Evolutionary conservation across 1,284 basidiomycete species (phyloP), one percentile per base, ranked within the genome.

Genomic region (Takashimella koratensis): DNA sequence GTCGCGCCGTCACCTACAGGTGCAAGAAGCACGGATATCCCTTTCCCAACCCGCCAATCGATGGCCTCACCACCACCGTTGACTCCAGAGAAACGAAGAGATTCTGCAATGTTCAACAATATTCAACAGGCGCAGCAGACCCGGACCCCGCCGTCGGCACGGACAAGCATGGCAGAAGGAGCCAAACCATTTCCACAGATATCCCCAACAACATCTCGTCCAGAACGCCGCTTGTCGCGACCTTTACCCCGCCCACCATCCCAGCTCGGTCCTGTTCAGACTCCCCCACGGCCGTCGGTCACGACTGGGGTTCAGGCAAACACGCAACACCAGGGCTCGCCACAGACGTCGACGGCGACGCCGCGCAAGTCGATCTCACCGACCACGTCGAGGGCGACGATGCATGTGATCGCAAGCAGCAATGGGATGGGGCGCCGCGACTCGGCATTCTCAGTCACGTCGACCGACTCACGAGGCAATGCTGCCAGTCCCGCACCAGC

Each of bases 131-230:
- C 8, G 30, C 30, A 8, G 30, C 30, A 36, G 30, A 8, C 19
- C 13, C 43, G 19, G 26, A 36, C 36, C 19, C 41, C 39, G 23
- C 16, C 23, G 21, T 21, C 41, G 24, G n/a, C n/a, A n/a, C n/a
- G n/a, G n/a, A n/a, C n/a, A n/a, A 22, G 25, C 20, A 21, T 20
- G 26, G 40, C 20, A 6, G 20, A 13, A 4, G 21, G 22, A 3
- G 21, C 45, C 23, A 27, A 16, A 21, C 47, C 43, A 13, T 41
- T 60, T 11, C 49, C 56, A 13, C 60, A 65, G 44, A 60, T 21
- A 12, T n/a, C 50, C 5, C 16, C 50, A 19, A 16, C 20, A 13
- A 16, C 52, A 19, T 19, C 26, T 13, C 22, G 22, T n/a, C 19
- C 45, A 40, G 26, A 43, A n/a, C 12, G 51, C 8, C 27, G 45